Evolutionary conservation across 768 basidiomycete genomes (phyloP), one percentile per base, ranked within the genome.

Genomic region (Daedaleopsis sinensis): DNA sequence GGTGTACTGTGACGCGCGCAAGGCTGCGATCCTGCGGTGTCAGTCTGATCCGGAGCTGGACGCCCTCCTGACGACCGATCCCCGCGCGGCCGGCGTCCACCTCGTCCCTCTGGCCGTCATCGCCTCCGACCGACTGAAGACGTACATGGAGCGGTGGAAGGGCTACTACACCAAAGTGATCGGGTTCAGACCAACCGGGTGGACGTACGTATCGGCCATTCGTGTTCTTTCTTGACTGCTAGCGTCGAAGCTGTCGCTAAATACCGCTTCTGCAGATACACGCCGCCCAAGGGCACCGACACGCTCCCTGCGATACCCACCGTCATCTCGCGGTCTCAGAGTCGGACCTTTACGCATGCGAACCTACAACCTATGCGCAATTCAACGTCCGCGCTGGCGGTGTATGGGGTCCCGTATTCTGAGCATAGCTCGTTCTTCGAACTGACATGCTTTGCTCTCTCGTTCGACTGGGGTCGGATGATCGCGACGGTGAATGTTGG

Each of bases 401-500:
- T 97, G 46, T 93, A 88, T 69, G 90, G 92, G 55, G 87, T 93
- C 57, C 91, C 88, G 11, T 98, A 98, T 71, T 98, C 95, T 6
- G 97, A 98, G 71, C 96, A 98, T 72, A 94, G 92, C 36, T 94
- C 92, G 37, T 98, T 98, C 75, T 93, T 92, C 68, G 96, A 98
- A 74, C 79, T 96, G 64, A 96, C 94, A 12, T 96, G 94, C 72
- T 98, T 98, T 72, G 94, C 94, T 5, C 83, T 98, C 75, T 94
- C 92, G 19, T 80, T 94, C 46, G 84, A 86, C 64, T 96, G 88
- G 90, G 81, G 77, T 0, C 89, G 86, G 71, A 96, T 98, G 83
- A 96, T 98, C 68, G 92, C 97, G 11, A 98, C 97, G 0, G 97
- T 96, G 42, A 96, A 95, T 65, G 88, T 96, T 1, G 90, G 88